phyloP scores from a whole-genome alignment of 2,329 filamentous ascomycete genomes.

The Colletotrichum tropicicola region DNA sequence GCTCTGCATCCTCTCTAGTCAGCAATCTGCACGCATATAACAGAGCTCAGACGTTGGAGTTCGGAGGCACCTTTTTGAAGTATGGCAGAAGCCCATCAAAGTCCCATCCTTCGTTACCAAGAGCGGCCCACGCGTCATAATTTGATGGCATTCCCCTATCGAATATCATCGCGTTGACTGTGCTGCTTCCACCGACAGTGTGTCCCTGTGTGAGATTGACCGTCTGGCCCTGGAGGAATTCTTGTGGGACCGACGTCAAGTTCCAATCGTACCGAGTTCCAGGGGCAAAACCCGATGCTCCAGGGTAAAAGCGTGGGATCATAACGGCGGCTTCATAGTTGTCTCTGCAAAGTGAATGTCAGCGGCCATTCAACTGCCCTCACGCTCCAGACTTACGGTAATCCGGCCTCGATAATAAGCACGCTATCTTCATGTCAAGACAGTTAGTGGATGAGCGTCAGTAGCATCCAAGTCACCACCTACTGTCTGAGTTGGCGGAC shows the following conservation, averaged over 20 bases:
- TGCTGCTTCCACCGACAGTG: slow-evolving; percentile 53
- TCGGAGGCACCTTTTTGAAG: slow-evolving; percentile 37
- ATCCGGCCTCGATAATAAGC: slow-evolving; percentile 31
- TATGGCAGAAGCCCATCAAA: slow-evolving; percentile 44
- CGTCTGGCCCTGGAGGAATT: slow-evolving; percentile 43
- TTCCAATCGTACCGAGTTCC: slow-evolving; percentile 44
- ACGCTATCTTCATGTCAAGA: slow-evolving; percentile 11
- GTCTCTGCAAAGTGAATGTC: background rate
- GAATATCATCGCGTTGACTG: slow-evolving; percentile 52
- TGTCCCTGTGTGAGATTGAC: slow-evolving; percentile 51
- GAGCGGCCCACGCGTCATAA: slow-evolving; percentile 43
- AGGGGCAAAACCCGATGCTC: slow-evolving; percentile 31
- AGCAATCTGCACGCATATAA: too few relatives aligned
- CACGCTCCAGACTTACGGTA: background rate
- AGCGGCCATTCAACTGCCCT: background rate
- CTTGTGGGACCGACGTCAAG: slow-evolving; percentile 48
- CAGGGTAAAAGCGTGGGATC: slow-evolving; percentile 18
- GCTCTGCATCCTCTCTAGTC: too few relatives aligned
- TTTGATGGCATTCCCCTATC: slow-evolving; percentile 40
- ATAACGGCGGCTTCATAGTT: slow-evolving; percentile 19
- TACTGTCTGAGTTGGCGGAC: background rate
- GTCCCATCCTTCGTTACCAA: slow-evolving; percentile 45
- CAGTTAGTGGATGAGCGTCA: background rate
- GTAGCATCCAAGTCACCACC: background rate
- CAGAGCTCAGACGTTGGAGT: background rate